A percentile compares a stretch with the other conserved stretches of the same genome.
These are phyloP conservation scores for Periconia digitata DNA, from an alignment of 2,329 filamentous ascomycete species.

Conservation along the genomic window DNA sequence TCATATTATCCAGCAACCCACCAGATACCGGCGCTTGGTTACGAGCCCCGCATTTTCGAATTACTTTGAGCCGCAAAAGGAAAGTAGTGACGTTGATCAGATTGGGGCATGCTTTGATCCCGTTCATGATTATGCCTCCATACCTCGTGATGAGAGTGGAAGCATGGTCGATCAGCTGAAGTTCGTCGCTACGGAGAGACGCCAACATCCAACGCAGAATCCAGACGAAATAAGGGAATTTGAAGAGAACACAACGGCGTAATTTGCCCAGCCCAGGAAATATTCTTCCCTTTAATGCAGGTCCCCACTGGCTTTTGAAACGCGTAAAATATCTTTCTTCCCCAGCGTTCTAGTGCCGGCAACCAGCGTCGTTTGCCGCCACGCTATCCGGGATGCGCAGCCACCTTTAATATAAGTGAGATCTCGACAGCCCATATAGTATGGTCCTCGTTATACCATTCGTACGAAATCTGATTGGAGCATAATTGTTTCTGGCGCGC, in stretches of 20 bases:
- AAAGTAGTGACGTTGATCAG: constrained; percentile 12
- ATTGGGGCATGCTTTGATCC: background rate
- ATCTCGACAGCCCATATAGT: constrained; percentile 8
- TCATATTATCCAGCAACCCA: constrained; percentile 9
- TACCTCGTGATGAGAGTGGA: background rate
- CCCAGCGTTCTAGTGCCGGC: background rate
- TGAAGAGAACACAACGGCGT: background rate
- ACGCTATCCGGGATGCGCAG: constrained; percentile 1
- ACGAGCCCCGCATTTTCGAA: constrained; percentile 15
- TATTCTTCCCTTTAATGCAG: background rate
- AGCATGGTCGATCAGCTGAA: background rate
- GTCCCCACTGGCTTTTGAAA: background rate
- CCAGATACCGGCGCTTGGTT: constrained; percentile 2
- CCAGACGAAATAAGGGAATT: background rate
- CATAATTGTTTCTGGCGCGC: constrained; percentile 8
- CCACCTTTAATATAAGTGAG: constrained; percentile 13
- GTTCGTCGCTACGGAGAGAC: background rate
- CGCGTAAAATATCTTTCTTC: background rate
- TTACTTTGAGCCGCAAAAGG: background rate
- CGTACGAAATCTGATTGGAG: constrained; percentile 13
- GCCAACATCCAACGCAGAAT: background rate
- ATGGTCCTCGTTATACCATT: constrained; percentile 2
- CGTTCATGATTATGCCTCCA: background rate
- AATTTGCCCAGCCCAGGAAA: background rate
- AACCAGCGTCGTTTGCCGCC: background rate